Evolutionary conservation across 2,329 filamentous ascomycete genomes (phyloP), one percentile per base, ranked within the genome.

Genomic region (Claviceps cyperi): DNA sequence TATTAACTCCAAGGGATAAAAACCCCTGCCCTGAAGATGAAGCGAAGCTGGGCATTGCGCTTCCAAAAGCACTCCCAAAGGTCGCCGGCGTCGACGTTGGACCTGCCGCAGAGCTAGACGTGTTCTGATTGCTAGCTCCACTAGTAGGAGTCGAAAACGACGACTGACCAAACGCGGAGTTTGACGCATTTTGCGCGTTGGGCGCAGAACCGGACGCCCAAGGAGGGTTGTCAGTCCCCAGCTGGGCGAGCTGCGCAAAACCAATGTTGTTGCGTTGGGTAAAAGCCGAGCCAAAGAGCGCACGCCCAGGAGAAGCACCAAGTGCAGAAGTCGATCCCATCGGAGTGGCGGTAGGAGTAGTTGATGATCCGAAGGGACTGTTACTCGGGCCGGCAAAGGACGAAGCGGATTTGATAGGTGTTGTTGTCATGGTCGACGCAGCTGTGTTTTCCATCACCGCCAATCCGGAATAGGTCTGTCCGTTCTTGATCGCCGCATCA

Each of bases 401-500:
- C 28, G 65, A 57, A 43, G 66, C 62, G 53, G 66, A 52, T 45
- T 58, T 47, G 4, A 60, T 51, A 5, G 60, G 57, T 49, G 66
- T 51, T 4, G 60, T 50, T 55, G 62, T 32, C 15, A 8, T 35
- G 11, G 43, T 17, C 32, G 24, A 8, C 5, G n/a, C 52, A 50
- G 62, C 59, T 50, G 62, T 60, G 2, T 66, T 65, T 51, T 72
- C 69, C 35, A 69, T 70, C 43, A 67, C 69, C 40, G 74, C 69
- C 55, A 96, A 71, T 4, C 84, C 86, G 40, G 83, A 77, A 63
- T 89, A 97, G 0, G 79, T 77, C 6, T 78, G 80, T 3, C 82
- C 82, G 57, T 83, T 73, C 52, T 83, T 79, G 53, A 98, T 81
- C 2, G 91, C 89, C 41, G 94, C 88, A 37, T 84, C 80, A 67